phyloP scores from a whole-genome alignment of 495 filamentous ascomycete genomes.

The Margaritispora aquatica region DNA sequence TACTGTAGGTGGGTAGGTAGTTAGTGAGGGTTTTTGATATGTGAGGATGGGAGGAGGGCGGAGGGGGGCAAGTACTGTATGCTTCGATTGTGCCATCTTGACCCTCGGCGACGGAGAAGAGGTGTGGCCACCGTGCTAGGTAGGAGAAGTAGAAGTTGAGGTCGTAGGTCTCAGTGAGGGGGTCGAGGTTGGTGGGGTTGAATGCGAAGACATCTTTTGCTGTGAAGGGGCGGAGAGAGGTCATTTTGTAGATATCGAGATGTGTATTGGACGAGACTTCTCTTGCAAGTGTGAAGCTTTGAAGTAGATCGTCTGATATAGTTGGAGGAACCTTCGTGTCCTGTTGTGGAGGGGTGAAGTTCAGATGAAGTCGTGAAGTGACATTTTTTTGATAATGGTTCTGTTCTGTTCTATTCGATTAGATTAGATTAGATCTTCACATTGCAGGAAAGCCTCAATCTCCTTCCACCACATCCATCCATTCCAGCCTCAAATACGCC shows the following conservation, averaged over 20 bases:
- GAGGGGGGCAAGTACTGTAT: slow-evolving; percentile 63
- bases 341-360: not conserved
- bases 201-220: slow-evolving; percentile 72
- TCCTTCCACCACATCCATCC: not conserved
- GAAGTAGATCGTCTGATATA: no score
- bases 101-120: slow-evolving; percentile 84
- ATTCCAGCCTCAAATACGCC: not conserved
- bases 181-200: slow-evolving; percentile 82
- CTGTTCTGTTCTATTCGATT: no score
- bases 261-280: not conserved
- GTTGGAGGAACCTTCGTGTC: no score
- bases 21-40: not conserved
- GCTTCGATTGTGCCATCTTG: slow-evolving; percentile 76
- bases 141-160: slow-evolving; percentile 93
- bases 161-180: slow-evolving; percentile 93
- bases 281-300: not conserved
- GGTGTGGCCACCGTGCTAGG: slow-evolving; percentile 86
- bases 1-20: slow-evolving; percentile 43
- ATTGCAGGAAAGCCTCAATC: not conserved
- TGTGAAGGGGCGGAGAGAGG: slow-evolving; percentile 62
- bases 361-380: not conserved
- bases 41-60: not conserved
- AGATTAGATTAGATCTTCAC: not conserved
- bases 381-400: not conserved
- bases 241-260: slow-evolving; percentile 41